Conservation (phyloP, 2,329 filamentous ascomycete genomes). For the Colletotrichum gloeosporioides region DNA sequence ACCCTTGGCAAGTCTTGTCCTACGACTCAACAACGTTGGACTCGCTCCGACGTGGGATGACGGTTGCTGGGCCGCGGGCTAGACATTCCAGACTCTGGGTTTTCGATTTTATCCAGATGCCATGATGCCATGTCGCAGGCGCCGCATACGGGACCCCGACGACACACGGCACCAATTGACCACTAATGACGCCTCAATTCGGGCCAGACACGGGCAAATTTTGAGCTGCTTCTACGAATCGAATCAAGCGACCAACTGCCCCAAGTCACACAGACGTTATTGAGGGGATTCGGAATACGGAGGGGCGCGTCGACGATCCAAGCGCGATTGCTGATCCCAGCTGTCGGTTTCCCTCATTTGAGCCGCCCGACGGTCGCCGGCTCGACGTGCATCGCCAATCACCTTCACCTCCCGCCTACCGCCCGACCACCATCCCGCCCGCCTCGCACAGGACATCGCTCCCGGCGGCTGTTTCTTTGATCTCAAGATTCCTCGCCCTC, state of each 20-base stretch:
- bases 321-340: constrained; percentile 14
- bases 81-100: constrained; percentile 6
- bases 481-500: neutral
- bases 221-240: neutral
- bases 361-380: neutral
- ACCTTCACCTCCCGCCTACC: neutral
- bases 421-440: neutral
- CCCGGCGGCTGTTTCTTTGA: neutral
- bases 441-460: neutral
- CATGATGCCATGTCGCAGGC: neutral
- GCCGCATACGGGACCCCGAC: neutral
- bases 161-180: neutral
- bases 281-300: neutral
- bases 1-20: constrained; percentile 20
- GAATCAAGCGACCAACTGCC: neutral
- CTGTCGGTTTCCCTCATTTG: constrained; percentile 11
- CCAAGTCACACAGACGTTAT: neutral
- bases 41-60: constrained; percentile 10
- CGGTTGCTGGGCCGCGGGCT: neutral
- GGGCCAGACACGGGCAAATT: neutral
- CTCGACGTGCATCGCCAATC: neutral
- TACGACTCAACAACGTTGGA: constrained; percentile 15
- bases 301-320: constrained; percentile 12
- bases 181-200: neutral
- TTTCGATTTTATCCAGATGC: neutral